Conservation (phyloP, 495 filamentous ascomycete species). For the Aspergillus taichungensis region DNA sequence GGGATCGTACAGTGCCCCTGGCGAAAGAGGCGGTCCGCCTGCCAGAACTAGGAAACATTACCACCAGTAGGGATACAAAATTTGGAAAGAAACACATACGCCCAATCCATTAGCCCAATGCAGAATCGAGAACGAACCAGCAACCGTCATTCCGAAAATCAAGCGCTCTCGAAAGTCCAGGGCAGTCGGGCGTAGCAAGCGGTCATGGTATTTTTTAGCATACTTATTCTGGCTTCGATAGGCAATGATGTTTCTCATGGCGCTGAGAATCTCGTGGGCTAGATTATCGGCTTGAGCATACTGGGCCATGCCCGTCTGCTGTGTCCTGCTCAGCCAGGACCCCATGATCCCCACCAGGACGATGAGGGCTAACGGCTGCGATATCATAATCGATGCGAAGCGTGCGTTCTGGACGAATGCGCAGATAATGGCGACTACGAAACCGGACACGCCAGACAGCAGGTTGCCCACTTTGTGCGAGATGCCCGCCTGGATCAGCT, state of each 20-base stretch:
- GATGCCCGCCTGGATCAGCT: constrained; percentile 5
- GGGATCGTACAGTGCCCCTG: constrained; percentile 8
- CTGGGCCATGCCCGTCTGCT: constrained; percentile 51
- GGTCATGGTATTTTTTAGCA: constrained; percentile 57
- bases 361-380: constrained; percentile 5
- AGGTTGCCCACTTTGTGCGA: constrained; percentile 3
- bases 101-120: constrained; percentile 10
- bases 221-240: constrained; percentile 74
- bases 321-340: constrained; percentile 2
- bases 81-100: neutral
- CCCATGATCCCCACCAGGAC: constrained; percentile 3
- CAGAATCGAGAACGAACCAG: constrained; percentile 5
- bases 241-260: constrained; percentile 73
- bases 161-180: constrained; percentile 5
- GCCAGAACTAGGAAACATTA: constrained; percentile 2
- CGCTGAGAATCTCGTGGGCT: constrained; percentile 76
- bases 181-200: constrained; percentile 35
- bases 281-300: constrained; percentile 71
- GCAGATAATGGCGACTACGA: constrained; percentile 1
- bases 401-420: constrained; percentile 1
- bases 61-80: neutral
- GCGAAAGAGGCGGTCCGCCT: constrained; percentile 2
- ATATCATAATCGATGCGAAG: constrained; percentile 8
- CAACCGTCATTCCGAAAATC: constrained; percentile 8
- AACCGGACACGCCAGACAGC: constrained; percentile 1